Evolutionary conservation across 1,139 yeast genomes (phyloP), one percentile per base, ranked within the genome.

Genomic region (Pichia cactophila): DNA sequence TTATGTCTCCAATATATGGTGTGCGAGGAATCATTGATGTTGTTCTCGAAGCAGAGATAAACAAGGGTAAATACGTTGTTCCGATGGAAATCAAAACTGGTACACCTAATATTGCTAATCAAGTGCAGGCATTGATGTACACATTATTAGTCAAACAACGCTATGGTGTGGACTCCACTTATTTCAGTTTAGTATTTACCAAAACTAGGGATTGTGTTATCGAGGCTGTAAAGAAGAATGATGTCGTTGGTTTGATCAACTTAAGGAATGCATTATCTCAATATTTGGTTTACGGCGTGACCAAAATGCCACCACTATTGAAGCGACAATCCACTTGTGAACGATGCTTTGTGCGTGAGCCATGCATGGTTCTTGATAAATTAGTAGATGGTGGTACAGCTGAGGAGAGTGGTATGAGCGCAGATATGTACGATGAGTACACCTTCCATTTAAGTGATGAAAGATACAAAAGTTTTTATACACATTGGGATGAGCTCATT

Each of bases 11-110:
- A 0, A 76, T 79, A 61, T 89, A 77, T 69, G 99, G 99, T 0
- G 68, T 94, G n/a, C 81, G 87, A 56, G 99, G 99, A 1, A 79
- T 83, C 60, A 80, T 90, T 16, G 99, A 92, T 68, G 96, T 84
- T 1, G 86, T 96, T 0, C 75, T 89, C 1, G 86, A 85, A 57
- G 85, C 86, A 0, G 33, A 54, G 11, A 65, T 70, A 33, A 59
- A 76, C 6, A 56, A 62, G 33, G 68, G 69, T 6, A 74, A 71
- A 23, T 73, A 62, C 52, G 72, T 87, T 26, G 75, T 82, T 1
- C 97, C 97, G 0, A 69, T 94, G 69, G 99, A 92, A 64, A 81
- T 92, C 52, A 92, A 92, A 63, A 87, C 97, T 0, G 96, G 97
- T 0, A 68, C 74, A 39, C 79, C 78, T 47, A 73, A 81, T 47